Base-by-base conservation (phyloP, 768 basidiomycete species). In the Suillus subalutaceus region DNA sequence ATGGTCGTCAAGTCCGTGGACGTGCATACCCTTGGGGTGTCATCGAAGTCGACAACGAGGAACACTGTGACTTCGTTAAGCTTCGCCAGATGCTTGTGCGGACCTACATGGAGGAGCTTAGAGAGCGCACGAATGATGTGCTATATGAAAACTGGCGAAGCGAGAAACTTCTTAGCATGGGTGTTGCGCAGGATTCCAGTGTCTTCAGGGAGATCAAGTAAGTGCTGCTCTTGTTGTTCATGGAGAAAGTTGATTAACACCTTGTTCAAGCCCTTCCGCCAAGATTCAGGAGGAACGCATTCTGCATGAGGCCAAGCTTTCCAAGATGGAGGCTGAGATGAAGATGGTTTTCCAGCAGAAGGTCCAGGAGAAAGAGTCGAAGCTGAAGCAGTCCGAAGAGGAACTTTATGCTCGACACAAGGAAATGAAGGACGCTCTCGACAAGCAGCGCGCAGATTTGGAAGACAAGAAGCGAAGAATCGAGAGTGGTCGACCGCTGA, bases 311-410 rank as follows among this genome's bases (percentile, higher is more conserved):
- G 92, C 93, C 71, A 99, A 99, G 79, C 88, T 99, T 63, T 88
- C 94, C 64, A 99, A 99, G 89, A 98, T 98, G 91, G 97, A 99
- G 82, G 93, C 96, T 64, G 97, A 99, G 85, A 99, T 99, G 97
- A 99, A 98, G 89, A 95, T 97, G 94, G 97, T 99, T 72, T 99
- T 99, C 95, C 96, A 96, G 77, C 97, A 99, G 81, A 99, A 99
- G 80, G 97, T 99, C 64, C 94, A 96, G 78, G 97, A 99, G 79
- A 99, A 99, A 85, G 97, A 99, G 78, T 88, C 94, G 70, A 99
- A 99, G 81, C 86, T 99, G 77, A 98, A 98, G 83, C 97, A 99
- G 79, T 94, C 92, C 63, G 97, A 99, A 81, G 97, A 99, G 82
- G 97, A 99, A 83, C 87, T 99, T 20, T 99, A 99, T 77, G 92